These are phyloP conservation scores for Magnaporthiopsis incrustans DNA, from an alignment of 2,329 filamentous ascomycete species.

Conservation along the genomic window DNA sequence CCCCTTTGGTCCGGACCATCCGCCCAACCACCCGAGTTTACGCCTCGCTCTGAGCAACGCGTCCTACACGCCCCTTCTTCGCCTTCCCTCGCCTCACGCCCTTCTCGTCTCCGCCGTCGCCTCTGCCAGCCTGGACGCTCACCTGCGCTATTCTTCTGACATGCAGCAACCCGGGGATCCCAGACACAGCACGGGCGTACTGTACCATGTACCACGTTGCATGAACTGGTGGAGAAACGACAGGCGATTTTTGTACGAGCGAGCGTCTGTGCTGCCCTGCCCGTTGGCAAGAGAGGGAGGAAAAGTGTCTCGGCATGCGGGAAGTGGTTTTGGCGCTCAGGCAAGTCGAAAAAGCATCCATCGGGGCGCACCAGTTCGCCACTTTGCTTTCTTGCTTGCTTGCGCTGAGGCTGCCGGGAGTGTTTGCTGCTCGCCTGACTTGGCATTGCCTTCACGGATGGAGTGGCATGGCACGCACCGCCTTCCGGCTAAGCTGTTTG, in stretches of 20 bases:
- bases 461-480: too few relatives aligned
- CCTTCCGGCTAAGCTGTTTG: neutral
- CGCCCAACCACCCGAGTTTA: neutral
- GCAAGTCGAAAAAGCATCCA: neutral
- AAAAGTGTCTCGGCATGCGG: constrained; percentile 1
- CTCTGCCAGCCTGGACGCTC: neutral
- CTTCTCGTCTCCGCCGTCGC: neutral
- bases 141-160: neutral
- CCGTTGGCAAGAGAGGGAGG: neutral
- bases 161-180: neutral
- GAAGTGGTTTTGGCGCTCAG: neutral
- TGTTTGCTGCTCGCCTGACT: neutral
- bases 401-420: neutral
- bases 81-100: neutral
- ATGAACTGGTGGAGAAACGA: constrained; percentile 7
- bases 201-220: constrained; percentile 4
- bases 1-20: neutral
- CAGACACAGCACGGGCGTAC: neutral
- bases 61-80: neutral
- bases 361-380: neutral
- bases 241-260: constrained; percentile 1
- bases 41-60: neutral
- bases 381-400: neutral
- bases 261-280: neutral
- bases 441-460: neutral